Evolutionary conservation across 176 grass and related monocot species (phyloP).

Genomic region (Urochloa ruziziensis): DNA sequence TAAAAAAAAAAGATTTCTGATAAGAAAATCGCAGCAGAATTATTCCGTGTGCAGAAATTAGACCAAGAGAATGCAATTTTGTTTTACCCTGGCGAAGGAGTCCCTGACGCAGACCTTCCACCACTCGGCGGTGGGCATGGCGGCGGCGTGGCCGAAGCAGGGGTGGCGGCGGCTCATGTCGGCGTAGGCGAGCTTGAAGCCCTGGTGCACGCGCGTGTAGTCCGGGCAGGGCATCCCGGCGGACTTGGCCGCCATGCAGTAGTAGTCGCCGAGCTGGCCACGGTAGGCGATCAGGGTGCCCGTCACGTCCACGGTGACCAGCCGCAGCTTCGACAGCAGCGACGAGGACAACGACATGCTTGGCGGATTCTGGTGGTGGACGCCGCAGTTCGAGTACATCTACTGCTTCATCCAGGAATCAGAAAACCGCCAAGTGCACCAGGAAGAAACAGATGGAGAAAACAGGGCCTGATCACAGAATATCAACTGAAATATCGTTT

Average conservation of each 20-base stretch:
- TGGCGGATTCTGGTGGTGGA: background rate
- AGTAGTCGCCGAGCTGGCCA: constrained; percentile 86
- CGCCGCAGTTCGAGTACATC: no score
- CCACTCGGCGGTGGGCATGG: constrained; percentile 62
- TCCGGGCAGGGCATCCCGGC: constrained; percentile 74
- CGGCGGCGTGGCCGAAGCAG: constrained; percentile 69
- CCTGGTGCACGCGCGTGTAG: constrained; percentile 71
- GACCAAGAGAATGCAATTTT: background rate
- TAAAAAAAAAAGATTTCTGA: no score
- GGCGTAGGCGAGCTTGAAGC: constrained; percentile 73
- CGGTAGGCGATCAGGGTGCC: constrained; percentile 81
- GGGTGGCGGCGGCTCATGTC: constrained; percentile 64
- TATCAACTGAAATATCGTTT: no score
- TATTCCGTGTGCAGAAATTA: background rate
- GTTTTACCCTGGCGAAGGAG: constrained; percentile 67
- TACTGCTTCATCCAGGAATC: background rate
- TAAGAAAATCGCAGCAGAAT: background rate
- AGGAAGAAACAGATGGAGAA: no score
- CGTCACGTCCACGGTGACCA: constrained; percentile 87
- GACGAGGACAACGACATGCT: constrained; percentile 30
- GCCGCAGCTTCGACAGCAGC: constrained; percentile 67
- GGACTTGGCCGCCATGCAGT: constrained; percentile 84
- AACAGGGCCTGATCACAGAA: no score
- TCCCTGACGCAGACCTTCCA: constrained; percentile 85
- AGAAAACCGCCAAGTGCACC: no score